Conservation (phyloP, 257 asterid species). For the Asclepias syriaca region DNA sequence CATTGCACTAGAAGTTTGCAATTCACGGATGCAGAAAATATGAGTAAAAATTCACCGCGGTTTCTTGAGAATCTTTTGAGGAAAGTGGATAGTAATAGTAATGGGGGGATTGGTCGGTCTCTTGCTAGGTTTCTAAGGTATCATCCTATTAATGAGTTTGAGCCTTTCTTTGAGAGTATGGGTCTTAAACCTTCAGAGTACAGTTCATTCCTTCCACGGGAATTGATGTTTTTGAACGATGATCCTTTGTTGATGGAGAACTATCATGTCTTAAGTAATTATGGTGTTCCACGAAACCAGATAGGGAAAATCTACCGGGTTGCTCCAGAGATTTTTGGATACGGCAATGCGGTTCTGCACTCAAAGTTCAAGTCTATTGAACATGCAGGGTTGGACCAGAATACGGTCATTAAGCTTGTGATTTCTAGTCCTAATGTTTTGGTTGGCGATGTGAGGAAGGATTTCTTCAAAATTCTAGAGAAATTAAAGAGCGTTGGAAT, state of each 20-base stretch:
- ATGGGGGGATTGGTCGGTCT: conserved; percentile 31
- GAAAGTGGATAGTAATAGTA: conserved; percentile 25
- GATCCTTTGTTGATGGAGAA: conserved; percentile 55
- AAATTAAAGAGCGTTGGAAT: conserved; percentile 38
- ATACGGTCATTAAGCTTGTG: conserved; percentile 45
- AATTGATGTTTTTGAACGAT: conserved; percentile 58
- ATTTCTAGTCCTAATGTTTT: conserved; percentile 52
- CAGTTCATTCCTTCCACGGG: conserved; percentile 43
- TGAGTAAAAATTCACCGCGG: conserved; percentile 59
- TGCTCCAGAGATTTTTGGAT: conserved; percentile 51
- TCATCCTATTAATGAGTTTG: conserved; percentile 87
- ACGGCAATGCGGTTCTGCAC: conserved; percentile 34
- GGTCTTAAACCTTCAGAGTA: conserved; percentile 58
- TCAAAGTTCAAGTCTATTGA: conserved; percentile 43
- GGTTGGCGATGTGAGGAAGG: conserved; percentile 25
- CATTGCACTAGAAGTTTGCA: conserved; percentile 65
- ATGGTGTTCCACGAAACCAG: conserved; percentile 49
- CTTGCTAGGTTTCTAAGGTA: conserved; percentile 56
- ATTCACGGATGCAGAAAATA: conserved; percentile 64
- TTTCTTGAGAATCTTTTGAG: conserved; percentile 45
- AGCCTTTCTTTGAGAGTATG: conserved; percentile 79
- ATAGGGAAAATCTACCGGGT: conserved; percentile 54
- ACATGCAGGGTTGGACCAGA: conserved; percentile 42
- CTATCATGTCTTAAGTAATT: conserved; percentile 53
- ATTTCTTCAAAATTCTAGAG: conserved; percentile 35